Evolutionary conservation across 164 flowering plant species (phyloP), one percentile per base, ranked within the genome.

Genomic region (Aristolochia californica): DNA sequence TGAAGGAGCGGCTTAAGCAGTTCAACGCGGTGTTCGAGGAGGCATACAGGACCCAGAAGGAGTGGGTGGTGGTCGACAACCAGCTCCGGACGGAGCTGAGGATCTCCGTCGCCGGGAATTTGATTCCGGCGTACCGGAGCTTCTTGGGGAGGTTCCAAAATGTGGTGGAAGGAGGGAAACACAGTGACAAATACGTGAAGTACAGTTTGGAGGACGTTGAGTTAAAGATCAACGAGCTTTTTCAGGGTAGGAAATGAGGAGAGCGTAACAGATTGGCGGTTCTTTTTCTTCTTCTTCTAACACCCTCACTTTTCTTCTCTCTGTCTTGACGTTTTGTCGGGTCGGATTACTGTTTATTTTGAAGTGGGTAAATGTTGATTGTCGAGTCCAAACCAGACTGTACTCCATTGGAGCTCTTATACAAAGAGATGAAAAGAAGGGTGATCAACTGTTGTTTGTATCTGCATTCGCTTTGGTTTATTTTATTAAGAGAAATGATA

Each of bases 11-110:
- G 75, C 71, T 94, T 18, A 84, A 76, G 75, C 16, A 61, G 26
- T 90, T 94, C 67, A 81, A 82, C 61, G n/a, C 24, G 13, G 43
- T 62, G 45, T 85, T 94, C 50, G 99, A 87, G 48, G 96, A 87
- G 65, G 76, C 62, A 0, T 76, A 70, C 30, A 72, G 66, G 45
- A 47, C 61, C 20, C 97, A 94, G 62, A 79, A 84, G 0, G 50
- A 74, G 2, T 90, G 99, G 95, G 68, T 81, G 12, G 66, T 87
- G 9, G 77, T 70, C 2, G 97, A 89, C 47, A 91, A 87, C 44
- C 88, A 80, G 76, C 68, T 82, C 17, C 77, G 84, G 53, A 80
- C 78, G 48, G 97, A 94, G 38, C 15, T 85, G 57, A 81, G 76
- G 67, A 67, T 64, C 5, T 62, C 83, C 0, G 76, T 85, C 16